Conservation (phyloP, 495 filamentous ascomycete species). For the Hypoxylon cercidicola region DNA sequence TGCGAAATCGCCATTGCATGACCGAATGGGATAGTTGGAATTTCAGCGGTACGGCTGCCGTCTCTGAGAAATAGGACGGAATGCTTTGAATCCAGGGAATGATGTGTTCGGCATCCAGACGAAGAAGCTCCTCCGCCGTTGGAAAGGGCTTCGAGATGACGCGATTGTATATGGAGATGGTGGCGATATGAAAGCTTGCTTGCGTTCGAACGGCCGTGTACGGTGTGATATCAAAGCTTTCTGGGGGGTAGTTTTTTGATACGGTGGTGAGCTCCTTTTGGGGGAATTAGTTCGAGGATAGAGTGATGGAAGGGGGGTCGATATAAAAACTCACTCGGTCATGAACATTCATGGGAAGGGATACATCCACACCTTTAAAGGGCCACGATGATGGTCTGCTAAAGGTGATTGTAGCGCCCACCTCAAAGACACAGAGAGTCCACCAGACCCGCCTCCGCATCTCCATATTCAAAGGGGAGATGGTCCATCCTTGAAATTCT, state of each 20-base stretch:
- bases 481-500: conserved; percentile 65
- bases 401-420: conserved; percentile 46
- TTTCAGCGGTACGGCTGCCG: conserved; percentile 46
- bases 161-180: conserved; percentile 61
- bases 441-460: conserved; percentile 46
- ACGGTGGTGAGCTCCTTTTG: conserved; percentile 50
- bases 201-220: conserved; percentile 63
- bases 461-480: conserved; percentile 57
- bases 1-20: conserved; percentile 62
- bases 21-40: conserved; percentile 53
- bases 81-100: conserved; percentile 59
- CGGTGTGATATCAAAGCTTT: conserved; percentile 57
- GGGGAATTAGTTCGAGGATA: not conserved
- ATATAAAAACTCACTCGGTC: no score
- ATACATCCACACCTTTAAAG: conserved; percentile 43
- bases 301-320: no score
- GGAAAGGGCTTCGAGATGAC: conserved; percentile 62
- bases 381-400: conserved; percentile 56
- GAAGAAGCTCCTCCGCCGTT: conserved; percentile 58
- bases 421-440: conserved; percentile 43
- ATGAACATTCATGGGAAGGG: no score
- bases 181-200: conserved; percentile 60
- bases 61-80: conserved; percentile 58
- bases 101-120: conserved; percentile 57
- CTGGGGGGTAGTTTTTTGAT: conserved; percentile 55